Base-by-base conservation (phyloP, 2,329 filamentous ascomycete species). In the Exophiala sp. region DNA sequence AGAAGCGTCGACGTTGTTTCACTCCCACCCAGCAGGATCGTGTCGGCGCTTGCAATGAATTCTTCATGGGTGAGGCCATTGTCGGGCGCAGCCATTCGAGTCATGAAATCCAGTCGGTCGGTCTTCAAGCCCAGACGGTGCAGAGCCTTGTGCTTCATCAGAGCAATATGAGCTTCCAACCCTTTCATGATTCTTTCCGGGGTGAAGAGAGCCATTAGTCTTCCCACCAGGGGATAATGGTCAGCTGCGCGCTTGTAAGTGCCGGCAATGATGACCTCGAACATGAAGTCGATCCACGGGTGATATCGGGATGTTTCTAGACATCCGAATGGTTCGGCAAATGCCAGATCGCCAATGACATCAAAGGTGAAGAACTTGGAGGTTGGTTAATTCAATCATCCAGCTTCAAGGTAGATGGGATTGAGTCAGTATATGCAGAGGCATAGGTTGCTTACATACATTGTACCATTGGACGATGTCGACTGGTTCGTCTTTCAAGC, bases 1-100 rank as follows among this genome's bases (percentile, higher is more conserved):
- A 76, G 60, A 2, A 68, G 59, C 0, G 72, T 72, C 0, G 73
- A 72, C 0, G 72, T 75, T 0, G 73, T 76, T 46, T 76, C 72
- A 3, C 65, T 68, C 0, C 73, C 73, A 0, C 69, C 73, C 2
- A 66, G 48, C 4, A 73, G 61, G 32, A 73, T 38, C 14, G 64
- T 43, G 3, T 60, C 49, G 1, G 64, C 58, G 34, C 43, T 34
- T 66, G 59, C 35, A 73, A 27, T 27, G 24, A 27, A 27, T 10
- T 27, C 24, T 10, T 27, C 24, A 10, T 5, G 24, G 6, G 24
- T 27, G 24, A 27, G 24, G 24, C 24, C 24, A 10, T 10, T 27
- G 24, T 27, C 24, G 32, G 4, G 30, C 60, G 47, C 66, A 19
- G 2, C 50, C 53, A 6, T 50, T 42, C 14, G 46, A 35, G 10